Evolutionary conservation across 176 grass and related monocot species (phyloP).

Genomic region (Musa itinerans): DNA sequence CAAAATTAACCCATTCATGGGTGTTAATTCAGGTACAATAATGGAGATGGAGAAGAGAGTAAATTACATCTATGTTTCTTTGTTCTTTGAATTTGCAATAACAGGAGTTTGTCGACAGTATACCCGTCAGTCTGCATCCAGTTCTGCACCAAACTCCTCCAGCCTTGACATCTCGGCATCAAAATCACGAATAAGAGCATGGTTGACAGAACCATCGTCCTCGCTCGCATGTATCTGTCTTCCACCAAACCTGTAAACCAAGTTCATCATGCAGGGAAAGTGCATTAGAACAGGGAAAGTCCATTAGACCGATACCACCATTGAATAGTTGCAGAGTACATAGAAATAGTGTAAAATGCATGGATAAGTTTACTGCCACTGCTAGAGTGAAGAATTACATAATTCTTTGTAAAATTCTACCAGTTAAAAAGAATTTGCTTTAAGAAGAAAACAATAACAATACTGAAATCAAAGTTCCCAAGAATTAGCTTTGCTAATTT

Average conservation of each 20-base stretch:
- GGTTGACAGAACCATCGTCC: slow-evolving; percentile 77
- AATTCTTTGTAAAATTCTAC: not conserved
- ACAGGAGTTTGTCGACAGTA: not conserved
- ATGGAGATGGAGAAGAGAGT: not conserved
- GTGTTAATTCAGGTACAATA: not conserved
- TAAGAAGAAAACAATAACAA: not conserved
- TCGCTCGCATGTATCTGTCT: slow-evolving; percentile 60
- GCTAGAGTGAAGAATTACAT: too few species aligned
- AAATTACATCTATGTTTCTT: not conserved
- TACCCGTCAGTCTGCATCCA: slow-evolving; percentile 41
- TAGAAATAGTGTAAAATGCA: too few species aligned
- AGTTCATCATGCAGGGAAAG: not conserved
- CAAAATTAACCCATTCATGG: not conserved
- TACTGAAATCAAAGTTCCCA: not conserved
- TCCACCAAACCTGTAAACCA: slow-evolving; percentile 68
- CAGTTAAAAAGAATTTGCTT: not conserved
- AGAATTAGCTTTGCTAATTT: not conserved
- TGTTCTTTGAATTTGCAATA: not conserved
- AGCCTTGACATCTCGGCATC: slow-evolving; percentile 75
- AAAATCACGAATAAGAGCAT: slow-evolving; percentile 68
- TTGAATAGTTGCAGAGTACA: too few species aligned
- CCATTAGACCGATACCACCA: not conserved
- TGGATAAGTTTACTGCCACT: too few species aligned
- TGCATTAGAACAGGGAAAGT: not conserved
- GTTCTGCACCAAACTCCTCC: slow-evolving; percentile 68